A percentile compares a stretch with the other conserved stretches of the same genome.
phyloP scores from a whole-genome alignment of 2,329 filamentous ascomycete genomes.

The Aspergillus sp. region DNA sequence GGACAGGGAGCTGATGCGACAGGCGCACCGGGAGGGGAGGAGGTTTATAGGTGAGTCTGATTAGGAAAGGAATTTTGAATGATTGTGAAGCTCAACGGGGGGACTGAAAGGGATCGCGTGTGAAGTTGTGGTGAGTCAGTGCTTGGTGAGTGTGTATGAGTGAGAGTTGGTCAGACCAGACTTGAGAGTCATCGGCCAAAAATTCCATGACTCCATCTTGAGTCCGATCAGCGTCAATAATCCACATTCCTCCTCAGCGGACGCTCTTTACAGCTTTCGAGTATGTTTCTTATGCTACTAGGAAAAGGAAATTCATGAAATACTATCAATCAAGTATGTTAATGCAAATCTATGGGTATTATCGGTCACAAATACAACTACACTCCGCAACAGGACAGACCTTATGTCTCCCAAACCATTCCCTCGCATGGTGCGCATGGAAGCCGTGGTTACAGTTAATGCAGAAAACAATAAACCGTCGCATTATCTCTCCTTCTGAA shows the following conservation, averaged over 20 bases:
- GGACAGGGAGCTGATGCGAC: not conserved
- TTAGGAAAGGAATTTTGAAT: not conserved
- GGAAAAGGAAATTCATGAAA: not conserved
- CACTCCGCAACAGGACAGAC: constrained; percentile 44
- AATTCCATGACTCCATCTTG: too few species aligned
- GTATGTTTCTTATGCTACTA: not conserved
- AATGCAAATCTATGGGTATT: constrained; percentile 11
- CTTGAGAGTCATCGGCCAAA: too few species aligned
- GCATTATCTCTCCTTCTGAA: constrained; percentile 49
- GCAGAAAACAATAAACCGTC: constrained; percentile 60
- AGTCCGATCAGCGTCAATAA: not conserved
- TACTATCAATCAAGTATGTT: not conserved
- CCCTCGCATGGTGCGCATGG: constrained; percentile 62
- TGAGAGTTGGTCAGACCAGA: not conserved
- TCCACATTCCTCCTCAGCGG: not conserved
- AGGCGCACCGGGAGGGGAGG: not conserved
- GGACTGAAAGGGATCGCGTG: not conserved
- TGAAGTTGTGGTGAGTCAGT: not conserved
- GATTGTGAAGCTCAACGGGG: not conserved
- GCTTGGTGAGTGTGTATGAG: not conserved
- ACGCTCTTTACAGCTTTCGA: not conserved
- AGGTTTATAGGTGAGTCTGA: not conserved
- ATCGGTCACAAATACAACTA: constrained; percentile 42
- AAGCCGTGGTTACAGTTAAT: constrained; percentile 64
- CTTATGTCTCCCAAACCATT: constrained; percentile 55